phyloP scores from a whole-genome alignment of 2,329 filamentous ascomycete genomes.

The Cylindrodendrum hubeiense region DNA sequence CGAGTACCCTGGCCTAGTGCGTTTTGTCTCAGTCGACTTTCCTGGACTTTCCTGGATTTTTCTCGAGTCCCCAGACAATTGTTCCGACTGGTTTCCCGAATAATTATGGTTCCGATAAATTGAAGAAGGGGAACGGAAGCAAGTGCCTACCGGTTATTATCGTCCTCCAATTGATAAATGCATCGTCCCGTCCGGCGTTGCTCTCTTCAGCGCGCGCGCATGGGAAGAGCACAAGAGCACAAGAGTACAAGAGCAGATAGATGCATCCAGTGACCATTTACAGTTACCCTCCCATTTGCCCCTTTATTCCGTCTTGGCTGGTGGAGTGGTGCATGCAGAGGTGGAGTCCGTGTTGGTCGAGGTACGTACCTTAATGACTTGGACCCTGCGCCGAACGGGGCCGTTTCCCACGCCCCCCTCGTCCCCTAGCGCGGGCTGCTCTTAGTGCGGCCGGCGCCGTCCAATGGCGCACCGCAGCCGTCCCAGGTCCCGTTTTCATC shows the following conservation, averaged over 20 bases:
- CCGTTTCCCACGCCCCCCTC: background rate
- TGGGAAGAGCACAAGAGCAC: background rate
- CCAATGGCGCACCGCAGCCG: background rate
- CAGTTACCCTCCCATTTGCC: conserved; percentile 1
- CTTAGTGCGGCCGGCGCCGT: background rate
- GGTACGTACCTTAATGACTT: background rate
- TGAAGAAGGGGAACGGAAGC: too few species aligned
- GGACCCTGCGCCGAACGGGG: background rate
- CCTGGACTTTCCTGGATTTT: too few species aligned
- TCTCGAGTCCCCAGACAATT: background rate
- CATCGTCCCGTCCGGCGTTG: background rate
- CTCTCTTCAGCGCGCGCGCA: background rate
- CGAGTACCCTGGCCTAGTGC: conserved; percentile 31
- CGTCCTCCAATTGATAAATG: background rate
- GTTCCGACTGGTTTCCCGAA: background rate
- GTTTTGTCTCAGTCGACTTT: conserved; percentile 21
- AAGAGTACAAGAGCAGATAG: background rate
- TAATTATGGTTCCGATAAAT: background rate
- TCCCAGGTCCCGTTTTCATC: background rate
- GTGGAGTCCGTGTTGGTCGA: background rate
- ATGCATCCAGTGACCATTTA: background rate
- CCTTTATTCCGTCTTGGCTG: conserved; percentile 3
- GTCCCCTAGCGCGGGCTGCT: background rate
- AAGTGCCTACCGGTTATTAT: background rate
- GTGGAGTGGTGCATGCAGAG: background rate